A percentile compares a stretch with the other conserved stretches of the same genome.
Conservation (phyloP, 1,284 basidiomycete genomes). For the Thelephora terrestris region DNA sequence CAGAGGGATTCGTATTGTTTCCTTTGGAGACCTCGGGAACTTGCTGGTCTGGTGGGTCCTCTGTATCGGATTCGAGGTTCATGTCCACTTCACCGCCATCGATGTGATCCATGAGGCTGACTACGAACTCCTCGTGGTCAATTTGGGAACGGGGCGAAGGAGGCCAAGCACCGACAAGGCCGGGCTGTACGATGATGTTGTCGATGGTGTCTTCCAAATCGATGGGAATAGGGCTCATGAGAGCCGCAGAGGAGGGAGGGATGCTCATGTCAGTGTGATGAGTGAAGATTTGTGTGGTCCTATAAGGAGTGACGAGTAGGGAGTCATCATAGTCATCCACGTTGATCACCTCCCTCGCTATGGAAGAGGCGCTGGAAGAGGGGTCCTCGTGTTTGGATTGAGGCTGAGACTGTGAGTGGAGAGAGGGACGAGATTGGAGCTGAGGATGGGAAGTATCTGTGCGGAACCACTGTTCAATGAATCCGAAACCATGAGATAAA, state of each 20-base stretch:
- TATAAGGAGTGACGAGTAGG: background rate
- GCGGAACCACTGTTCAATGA: constrained; percentile 6
- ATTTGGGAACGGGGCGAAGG: background rate
- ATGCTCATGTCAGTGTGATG: background rate
- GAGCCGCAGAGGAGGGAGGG: constrained; percentile 8
- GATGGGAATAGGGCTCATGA: constrained; percentile 2
- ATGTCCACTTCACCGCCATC: background rate
- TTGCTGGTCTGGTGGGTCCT: background rate
- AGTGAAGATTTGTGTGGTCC: background rate
- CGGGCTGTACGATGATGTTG: background rate
- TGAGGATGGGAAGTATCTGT: constrained; percentile 7
- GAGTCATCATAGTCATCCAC: background rate
- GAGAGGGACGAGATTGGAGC: background rate
- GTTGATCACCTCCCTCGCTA: background rate
- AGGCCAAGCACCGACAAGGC: constrained; percentile 6
- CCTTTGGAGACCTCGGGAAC: background rate
- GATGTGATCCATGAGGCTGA: background rate
- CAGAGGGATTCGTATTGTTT: background rate
- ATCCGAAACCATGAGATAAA: constrained; percentile 2
- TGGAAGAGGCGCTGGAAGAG: background rate
- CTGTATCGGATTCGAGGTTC: no score
- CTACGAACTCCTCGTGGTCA: background rate
- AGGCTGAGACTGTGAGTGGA: no score
- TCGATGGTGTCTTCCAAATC: background rate
- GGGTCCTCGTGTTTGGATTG: no score